Evolutionary conservation across 768 basidiomycete genomes (phyloP).

Genomic region (Asterophora parasitica): DNA sequence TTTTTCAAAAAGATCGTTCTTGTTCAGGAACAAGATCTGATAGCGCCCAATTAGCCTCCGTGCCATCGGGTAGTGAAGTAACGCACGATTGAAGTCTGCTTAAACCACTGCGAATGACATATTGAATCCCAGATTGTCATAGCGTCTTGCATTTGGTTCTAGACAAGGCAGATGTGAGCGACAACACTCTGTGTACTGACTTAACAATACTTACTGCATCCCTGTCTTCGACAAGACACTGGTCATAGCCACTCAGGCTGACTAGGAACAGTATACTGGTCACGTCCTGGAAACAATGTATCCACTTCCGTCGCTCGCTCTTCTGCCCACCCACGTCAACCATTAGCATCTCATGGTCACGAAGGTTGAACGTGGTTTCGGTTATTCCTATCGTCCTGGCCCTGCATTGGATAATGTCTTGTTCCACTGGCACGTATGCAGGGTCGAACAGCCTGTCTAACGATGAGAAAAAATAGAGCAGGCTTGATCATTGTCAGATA

Average conservation of each 20-base stretch:
- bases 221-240: conserved; percentile 89
- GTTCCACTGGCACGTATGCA: conserved; percentile 68
- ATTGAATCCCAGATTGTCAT: conserved; percentile 99
- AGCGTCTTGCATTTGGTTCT: conserved; percentile 99
- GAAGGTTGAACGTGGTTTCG: conserved; percentile 77
- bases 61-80: background rate
- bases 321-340: conserved; percentile 94
- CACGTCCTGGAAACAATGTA: conserved; percentile 93
- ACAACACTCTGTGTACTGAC: background rate
- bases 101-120: conserved; percentile 97
- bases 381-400: conserved; percentile 90
- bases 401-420: conserved; percentile 83
- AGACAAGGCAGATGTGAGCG: background rate
- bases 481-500: conserved; percentile 31
- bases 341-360: conserved; percentile 84
- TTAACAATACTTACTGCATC: conserved; percentile 61
- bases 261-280: conserved; percentile 91
- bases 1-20: conserved; percentile 87
- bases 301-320: conserved; percentile 91
- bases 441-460: conserved; percentile 78
- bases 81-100: conserved; percentile 80
- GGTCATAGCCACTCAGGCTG: conserved; percentile 89
- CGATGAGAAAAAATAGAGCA: conserved; percentile 73
- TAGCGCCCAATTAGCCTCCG: background rate
- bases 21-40: conserved; percentile 92